Evolutionary conservation across 805 yeast species (phyloP).

Genomic region (Scheffersomyces lignosus): DNA sequence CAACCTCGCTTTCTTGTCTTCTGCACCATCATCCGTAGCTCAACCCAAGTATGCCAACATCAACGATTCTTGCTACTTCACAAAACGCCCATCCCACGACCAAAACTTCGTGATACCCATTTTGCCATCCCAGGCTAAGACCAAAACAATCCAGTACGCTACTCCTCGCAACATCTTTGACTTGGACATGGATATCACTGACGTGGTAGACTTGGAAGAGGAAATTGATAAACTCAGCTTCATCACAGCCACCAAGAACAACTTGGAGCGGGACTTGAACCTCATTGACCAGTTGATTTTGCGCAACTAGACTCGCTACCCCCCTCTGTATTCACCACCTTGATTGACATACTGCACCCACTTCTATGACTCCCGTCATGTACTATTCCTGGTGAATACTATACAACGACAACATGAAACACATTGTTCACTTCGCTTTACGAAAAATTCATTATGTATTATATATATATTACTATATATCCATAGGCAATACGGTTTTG

Average conservation of each 20-base stretch:
- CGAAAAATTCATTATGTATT: too few species aligned
- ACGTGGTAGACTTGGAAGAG: conserved; percentile 3
- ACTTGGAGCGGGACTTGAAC: conserved; percentile 12
- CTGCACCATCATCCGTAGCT: conserved; percentile 3
- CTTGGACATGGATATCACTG: background rate
- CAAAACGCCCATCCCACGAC: background rate
- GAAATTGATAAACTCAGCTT: background rate
- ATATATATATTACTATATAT: too few species aligned
- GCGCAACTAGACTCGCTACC: background rate
- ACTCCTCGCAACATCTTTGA: too few species aligned
- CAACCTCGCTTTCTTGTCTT: conserved; percentile 11
- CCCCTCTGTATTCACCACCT: too few species aligned
- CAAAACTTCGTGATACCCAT: conserved; percentile 2
- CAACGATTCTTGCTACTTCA: background rate
- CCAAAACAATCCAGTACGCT: background rate
- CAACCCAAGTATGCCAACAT: background rate
- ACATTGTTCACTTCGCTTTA: conserved; percentile 4
- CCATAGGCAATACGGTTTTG: too few species aligned
- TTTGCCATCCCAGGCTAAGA: conserved; percentile 4
- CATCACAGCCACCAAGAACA: conserved; percentile 1
- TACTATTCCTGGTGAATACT: too few species aligned
- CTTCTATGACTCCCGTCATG: too few species aligned
- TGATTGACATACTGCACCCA: too few species aligned
- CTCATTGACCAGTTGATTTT: conserved; percentile 10
- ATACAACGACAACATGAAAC: conserved; percentile 2